These are phyloP conservation scores for Extremus antarcticus DNA, from an alignment of 495 filamentous ascomycete genomes.

Conservation along the genomic window DNA sequence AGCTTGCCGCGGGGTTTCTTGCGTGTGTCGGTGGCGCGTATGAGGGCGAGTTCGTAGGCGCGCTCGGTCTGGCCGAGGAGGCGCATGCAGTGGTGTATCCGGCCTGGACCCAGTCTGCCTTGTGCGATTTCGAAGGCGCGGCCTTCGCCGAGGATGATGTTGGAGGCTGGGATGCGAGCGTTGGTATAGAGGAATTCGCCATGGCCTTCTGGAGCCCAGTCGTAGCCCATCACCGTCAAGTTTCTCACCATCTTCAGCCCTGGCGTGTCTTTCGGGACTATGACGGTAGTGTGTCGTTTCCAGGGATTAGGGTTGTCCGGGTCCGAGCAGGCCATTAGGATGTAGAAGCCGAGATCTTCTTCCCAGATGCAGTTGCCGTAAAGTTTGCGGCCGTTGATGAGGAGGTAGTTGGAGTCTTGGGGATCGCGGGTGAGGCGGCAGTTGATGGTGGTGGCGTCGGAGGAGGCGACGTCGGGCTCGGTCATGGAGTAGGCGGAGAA, in stretches of 20 bases:
- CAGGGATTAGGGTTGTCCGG: constrained; percentile 31
- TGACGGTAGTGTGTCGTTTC: constrained; percentile 30
- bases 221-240: constrained; percentile 34
- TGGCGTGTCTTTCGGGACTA: constrained; percentile 29
- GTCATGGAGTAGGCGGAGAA: constrained; percentile 35
- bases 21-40: constrained; percentile 27
- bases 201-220: constrained; percentile 35
- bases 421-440: constrained; percentile 24
- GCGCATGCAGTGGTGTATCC: constrained; percentile 37
- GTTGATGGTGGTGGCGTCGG: constrained; percentile 33
- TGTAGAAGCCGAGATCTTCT: constrained; percentile 30
- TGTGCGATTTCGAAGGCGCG: constrained; percentile 37
- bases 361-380: constrained; percentile 33
- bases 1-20: constrained; percentile 33
- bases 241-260: constrained; percentile 32
- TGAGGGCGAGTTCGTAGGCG: constrained; percentile 31
- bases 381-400: constrained; percentile 36
- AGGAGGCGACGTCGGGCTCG: constrained; percentile 32
- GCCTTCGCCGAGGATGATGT: constrained; percentile 36
- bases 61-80: constrained; percentile 33
- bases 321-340: constrained; percentile 35
- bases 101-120: constrained; percentile 33
- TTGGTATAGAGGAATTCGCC: constrained; percentile 35
- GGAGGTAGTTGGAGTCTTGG: constrained; percentile 25
- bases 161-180: constrained; percentile 30